Evolutionary conservation across 129 eudicot genomes (phyloP), one percentile per base, ranked within the genome.

Genomic region (Glebionis coronaria): DNA sequence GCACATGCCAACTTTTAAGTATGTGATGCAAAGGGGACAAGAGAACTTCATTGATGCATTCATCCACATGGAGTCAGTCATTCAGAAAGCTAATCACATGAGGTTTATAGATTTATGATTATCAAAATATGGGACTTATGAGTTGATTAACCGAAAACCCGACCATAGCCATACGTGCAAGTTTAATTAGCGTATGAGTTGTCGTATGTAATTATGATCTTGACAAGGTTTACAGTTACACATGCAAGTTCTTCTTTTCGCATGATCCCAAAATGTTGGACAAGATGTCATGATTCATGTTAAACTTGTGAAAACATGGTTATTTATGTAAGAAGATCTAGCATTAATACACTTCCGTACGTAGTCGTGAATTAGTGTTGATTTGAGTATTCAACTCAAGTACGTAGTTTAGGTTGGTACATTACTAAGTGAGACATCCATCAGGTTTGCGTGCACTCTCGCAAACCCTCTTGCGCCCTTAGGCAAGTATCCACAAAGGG

Each of bases 11-110:
- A 38, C 42, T 40, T n/a, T 54, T 54, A 54, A 35, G 50, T 68
- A 42, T 53, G 21, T 68, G 73, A 68, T 54, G 40, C 20, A 45
- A 68, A 49, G 70, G 73, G 63, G 60, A 67, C 61, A 51, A 14
- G 62, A 68, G 63, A 68, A 40, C 70, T 65, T 44, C 57, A 49
- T 23, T 20, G 73, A 68, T 54, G 27, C 45, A 67, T 29, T 28
- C 51, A 52, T 52, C 12, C 61, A 67, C 61, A 67, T 67, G 72
- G 62, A 67, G n/a, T n/a, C n/a, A n/a, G n/a, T n/a, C n/a, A n/a
- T 51, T 51, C 10, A 12, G 29, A 52, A 15, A 51, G 18, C 29
- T 18, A 51, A 18, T 51, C 61, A 67, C 72, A 42, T 67, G 61
- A 31, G 31, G 16, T 35, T 52, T 35, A 2, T 31, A 27, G 45